A percentile compares a stretch with the other conserved stretches of the same genome.
Conservation (phyloP, 2,329 filamentous ascomycete species). For the Talaromyces rugulosus region DNA sequence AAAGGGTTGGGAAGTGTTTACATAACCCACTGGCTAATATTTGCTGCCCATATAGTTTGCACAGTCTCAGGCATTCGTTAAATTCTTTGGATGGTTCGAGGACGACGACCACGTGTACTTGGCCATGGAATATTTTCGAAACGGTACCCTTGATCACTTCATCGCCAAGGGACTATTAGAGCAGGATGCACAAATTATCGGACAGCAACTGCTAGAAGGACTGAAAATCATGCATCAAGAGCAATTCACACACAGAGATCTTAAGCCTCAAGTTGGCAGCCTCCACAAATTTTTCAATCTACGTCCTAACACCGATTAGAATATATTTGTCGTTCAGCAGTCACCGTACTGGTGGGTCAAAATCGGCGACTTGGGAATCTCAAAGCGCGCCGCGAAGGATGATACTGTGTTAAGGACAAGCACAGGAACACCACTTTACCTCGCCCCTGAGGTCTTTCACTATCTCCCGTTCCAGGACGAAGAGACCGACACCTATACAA, state of each 20-base stretch:
- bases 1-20: background rate
- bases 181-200: slow-evolving; percentile 23
- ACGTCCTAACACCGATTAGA: slow-evolving; percentile 16
- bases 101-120: slow-evolving; percentile 25
- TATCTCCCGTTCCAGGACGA: background rate
- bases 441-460: background rate
- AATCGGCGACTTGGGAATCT: slow-evolving; percentile 38
- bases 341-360: slow-evolving; percentile 34
- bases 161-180: slow-evolving; percentile 21
- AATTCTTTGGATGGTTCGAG: slow-evolving; percentile 37
- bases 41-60: background rate
- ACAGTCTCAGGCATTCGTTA: slow-evolving; percentile 19
- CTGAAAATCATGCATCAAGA: slow-evolving; percentile 32
- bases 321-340: slow-evolving; percentile 27
- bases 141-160: slow-evolving; percentile 32
- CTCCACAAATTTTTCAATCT: background rate
- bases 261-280: slow-evolving; percentile 31
- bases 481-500: background rate
- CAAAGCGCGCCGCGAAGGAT: slow-evolving; percentile 22
- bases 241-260: slow-evolving; percentile 33
- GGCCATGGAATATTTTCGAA: slow-evolving; percentile 35
- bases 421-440: background rate
- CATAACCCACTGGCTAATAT: background rate
- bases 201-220: slow-evolving; percentile 30
- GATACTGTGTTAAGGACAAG: background rate